Conservation (phyloP, 805 yeast species). For the Yarrowia deformans region DNA sequence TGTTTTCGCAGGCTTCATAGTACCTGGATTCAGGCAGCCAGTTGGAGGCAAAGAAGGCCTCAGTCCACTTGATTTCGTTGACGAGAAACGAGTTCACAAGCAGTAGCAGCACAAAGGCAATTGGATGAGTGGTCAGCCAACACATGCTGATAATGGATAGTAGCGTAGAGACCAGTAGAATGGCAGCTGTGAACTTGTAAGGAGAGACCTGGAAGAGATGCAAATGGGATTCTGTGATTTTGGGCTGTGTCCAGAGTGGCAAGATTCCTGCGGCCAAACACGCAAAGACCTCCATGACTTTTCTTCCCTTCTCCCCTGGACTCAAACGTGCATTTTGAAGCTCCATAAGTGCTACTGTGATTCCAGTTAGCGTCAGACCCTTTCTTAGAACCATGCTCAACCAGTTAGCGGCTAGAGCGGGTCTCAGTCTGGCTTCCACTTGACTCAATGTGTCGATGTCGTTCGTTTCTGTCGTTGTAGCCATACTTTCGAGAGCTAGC, state of each 20-base stretch:
- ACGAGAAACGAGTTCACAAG: conserved; percentile 4
- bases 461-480: too few species aligned
- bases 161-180: not conserved
- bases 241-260: not conserved
- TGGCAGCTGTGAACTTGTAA: not conserved
- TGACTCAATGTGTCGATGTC: too few species aligned
- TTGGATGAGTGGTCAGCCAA: not conserved
- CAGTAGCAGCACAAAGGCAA: not conserved
- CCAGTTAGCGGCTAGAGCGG: not conserved
- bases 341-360: not conserved
- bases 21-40: conserved; percentile 6
- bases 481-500: too few species aligned
- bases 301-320: conserved; percentile 9
- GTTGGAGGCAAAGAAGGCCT: conserved; percentile 12
- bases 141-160: not conserved
- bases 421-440: too few species aligned
- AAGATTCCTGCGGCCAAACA: not conserved
- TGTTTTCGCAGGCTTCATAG: not conserved
- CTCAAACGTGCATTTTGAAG: not conserved
- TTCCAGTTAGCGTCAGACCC: not conserved
- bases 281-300: not conserved
- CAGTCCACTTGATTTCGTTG: conserved; percentile 18
- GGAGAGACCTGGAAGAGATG: conserved; percentile 1
- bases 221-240: not conserved
- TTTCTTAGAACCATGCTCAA: conserved; percentile 5